Evolutionary conservation across 805 yeast genomes (phyloP), one percentile per base, ranked within the genome.

Genomic region (Candida hungchunana): DNA sequence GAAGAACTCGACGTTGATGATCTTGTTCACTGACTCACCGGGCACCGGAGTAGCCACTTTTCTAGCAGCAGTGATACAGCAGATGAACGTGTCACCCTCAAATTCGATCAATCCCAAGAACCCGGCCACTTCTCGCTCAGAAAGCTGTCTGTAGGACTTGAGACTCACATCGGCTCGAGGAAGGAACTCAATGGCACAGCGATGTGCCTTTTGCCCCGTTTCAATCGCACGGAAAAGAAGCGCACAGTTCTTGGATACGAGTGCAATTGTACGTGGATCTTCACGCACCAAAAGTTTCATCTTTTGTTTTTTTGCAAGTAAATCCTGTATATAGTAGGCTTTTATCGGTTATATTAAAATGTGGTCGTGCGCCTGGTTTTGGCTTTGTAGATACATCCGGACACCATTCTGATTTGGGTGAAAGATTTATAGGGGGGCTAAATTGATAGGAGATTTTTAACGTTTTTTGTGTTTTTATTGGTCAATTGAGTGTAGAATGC

Each of bases 1-100:
- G 47, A 82, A 73, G 56, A 93, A 93, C 48, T 89, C 97, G 23
- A 90, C 95, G n/a, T 78, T 77, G 53, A 69, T 73, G 31, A 93
- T 89, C 48, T 79, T 78, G 53, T 84, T 79, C 18, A 90, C 84
- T 2, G 85, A 69, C 57, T 93, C 95, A 24, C 76, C 76, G 0
- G 81, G 79, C 12, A 85, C 67, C 0, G 97, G 97, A 18, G 71
- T 66, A 0, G 97, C 97, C 10, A 85, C 95, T 44, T 77, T 73
- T 2, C 76, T 61, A 20, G 83, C 77, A 0, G 86, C 82, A 0
- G 94, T 80, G 35, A 93, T 86, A 0, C 86, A 75, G 34, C 94
- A 84, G 25, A 90, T 60, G 51, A 80, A 93, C 3, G 78, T 73
- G 37, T 83, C 80, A 6, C 69, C 66, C 11, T 75, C 79, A 26